Evolutionary conservation across 495 filamentous ascomycete species (phyloP).

Genomic region (Clavariopsis aquatica): DNA sequence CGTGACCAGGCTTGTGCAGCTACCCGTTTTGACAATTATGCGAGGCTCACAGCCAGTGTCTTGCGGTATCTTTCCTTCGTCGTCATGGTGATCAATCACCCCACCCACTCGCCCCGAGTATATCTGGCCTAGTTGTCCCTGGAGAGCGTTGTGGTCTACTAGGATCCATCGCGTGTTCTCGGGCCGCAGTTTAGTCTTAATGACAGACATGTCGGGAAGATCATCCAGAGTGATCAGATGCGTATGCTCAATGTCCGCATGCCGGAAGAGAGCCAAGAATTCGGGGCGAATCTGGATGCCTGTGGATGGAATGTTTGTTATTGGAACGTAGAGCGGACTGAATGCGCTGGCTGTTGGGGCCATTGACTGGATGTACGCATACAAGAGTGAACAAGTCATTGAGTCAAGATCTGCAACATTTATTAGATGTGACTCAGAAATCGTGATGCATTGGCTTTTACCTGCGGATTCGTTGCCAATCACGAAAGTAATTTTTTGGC

Average conservation of each 20-base stretch:
- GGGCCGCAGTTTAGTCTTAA: constrained; percentile 42
- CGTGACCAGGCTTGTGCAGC: constrained; percentile 77
- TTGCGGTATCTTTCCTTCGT: constrained; percentile 67
- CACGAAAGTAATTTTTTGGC: constrained; percentile 57
- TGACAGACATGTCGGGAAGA: constrained; percentile 41
- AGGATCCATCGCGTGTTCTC: constrained; percentile 59
- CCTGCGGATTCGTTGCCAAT: constrained; percentile 75
- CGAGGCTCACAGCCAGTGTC: constrained; percentile 52
- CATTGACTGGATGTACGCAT: constrained; percentile 74
- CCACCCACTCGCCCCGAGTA: constrained; percentile 57
- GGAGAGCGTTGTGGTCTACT: constrained; percentile 87
- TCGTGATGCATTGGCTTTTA: constrained; percentile 39
- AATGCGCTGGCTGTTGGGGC: constrained; percentile 49
- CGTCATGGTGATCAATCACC: constrained; percentile 91
- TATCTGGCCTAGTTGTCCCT: constrained; percentile 53
- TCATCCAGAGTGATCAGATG: constrained; percentile 52
- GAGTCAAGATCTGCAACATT: constrained; percentile 78
- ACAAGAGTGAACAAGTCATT: constrained; percentile 78
- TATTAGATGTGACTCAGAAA: constrained; percentile 9
- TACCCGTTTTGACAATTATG: constrained; percentile 67
- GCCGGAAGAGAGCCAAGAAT: constrained; percentile 55
- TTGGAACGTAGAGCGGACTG: constrained; percentile 67
- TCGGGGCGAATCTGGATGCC: constrained; percentile 79
- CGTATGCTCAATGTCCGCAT: constrained; percentile 44
- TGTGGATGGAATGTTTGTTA: constrained; percentile 71